Base-by-base conservation (phyloP, 176 grass and related monocot species). In the Eragrostis curvula region DNA sequence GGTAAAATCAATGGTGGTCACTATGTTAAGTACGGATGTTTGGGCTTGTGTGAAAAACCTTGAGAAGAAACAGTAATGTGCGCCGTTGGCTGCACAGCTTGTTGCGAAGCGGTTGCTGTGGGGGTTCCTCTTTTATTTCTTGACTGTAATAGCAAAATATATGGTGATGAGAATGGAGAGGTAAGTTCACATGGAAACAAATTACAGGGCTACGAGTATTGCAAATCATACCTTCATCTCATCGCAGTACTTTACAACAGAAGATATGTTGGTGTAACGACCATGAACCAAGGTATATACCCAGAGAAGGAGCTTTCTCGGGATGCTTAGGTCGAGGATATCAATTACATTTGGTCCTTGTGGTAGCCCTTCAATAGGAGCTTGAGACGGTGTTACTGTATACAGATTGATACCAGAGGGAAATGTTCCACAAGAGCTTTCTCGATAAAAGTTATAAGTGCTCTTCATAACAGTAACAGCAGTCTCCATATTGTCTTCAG, bases 221-320 rank as follows among this genome's bases (percentile, higher is more conserved):
- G 21, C 9, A 67, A 20, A 59, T 13, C 46, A 44, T 91, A 98
- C 92, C 96, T 94, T 98, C 85, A 94, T 92, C 66, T 95, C 95
- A 29, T 98, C 96, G 2, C 92, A 98, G 46, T 87, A 96, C 73
- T 95, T 98, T 16, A 98, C 96, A 67, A 98, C 93, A 7, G 79
- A 71, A 12, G 96, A 89, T 80, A 98, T 95, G 82, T 88, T 95
- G 43, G 79, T 77, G 55, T 95, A 95, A 65, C 90, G 90, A 29
- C 93, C 93, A 66, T 92, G 84, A 67, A 92, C 90, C 69, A 95
- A 83, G 49, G 90, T 88, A 77, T 95, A 95, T 14, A 88, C 90
- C 93, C 93, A 95, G 64, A 95, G 84, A 47, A 98, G 96, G 70
- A 95, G 92, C 85, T 98, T 98, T 79, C 96, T 98, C 45, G 96